phyloP scores from a whole-genome alignment of 495 filamentous ascomycete genomes.

The Aspergillus heteromorphus region DNA sequence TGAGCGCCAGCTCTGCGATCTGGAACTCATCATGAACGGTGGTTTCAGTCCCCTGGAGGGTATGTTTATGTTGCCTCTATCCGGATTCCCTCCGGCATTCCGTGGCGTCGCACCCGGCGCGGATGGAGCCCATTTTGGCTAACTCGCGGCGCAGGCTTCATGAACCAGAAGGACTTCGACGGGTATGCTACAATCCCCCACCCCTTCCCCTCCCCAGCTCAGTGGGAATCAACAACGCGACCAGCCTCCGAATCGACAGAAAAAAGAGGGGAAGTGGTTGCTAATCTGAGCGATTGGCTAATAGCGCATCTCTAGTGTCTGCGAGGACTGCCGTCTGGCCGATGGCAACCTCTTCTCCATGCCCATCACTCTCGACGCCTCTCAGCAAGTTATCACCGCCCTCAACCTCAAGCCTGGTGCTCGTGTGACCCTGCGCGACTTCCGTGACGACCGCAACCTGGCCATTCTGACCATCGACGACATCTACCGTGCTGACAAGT shows the following conservation, averaged over 20 bases:
- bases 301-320: constrained; percentile 56
- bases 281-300: constrained; percentile 1
- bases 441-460: constrained; percentile 91
- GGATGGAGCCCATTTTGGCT: not conserved
- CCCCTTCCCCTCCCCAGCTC: constrained; percentile 3
- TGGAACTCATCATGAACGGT: constrained; percentile 92
- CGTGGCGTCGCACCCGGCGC: not conserved
- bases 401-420: constrained; percentile 69
- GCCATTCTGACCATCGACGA: constrained; percentile 95
- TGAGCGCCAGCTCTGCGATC: constrained; percentile 94
- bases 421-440: constrained; percentile 84
- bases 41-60: constrained; percentile 97
- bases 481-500: constrained; percentile 96
- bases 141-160: constrained; percentile 61
- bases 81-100: not conserved
- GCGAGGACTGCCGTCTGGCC: constrained; percentile 75
- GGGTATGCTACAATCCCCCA: constrained; percentile 50
- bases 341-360: constrained; percentile 94
- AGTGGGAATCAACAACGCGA: constrained; percentile 2
- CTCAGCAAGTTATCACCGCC: constrained; percentile 64
- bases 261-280: not conserved
- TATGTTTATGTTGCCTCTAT: constrained; percentile 23
- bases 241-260: not conserved
- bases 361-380: constrained; percentile 89
- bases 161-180: constrained; percentile 95